Percentiles rank a stretch among this genome's conserved stretches.
phyloP scores from a whole-genome alignment of 2,329 filamentous ascomycete species.

The Trichoderma sp. region DNA sequence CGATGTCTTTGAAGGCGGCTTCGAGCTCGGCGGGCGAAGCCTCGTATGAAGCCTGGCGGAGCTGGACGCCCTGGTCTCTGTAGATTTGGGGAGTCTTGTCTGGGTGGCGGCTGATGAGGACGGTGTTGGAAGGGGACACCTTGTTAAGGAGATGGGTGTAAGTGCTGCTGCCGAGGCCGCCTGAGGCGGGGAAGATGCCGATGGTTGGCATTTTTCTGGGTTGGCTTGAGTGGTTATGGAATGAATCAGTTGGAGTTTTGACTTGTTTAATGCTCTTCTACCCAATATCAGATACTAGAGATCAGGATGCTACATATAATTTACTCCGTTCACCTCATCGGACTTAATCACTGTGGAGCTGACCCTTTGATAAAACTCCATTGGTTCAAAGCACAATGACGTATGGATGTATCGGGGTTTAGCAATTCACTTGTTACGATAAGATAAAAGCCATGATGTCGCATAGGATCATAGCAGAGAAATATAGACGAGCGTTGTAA shows the following conservation, averaged over 20 bases:
- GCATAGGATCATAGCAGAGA: background rate
- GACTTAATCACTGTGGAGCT: constrained; percentile 1
- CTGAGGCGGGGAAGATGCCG: constrained; percentile 21
- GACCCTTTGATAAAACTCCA: background rate
- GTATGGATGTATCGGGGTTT: background rate
- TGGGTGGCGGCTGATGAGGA: constrained; percentile 15
- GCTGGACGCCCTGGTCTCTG: background rate
- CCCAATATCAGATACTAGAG: background rate
- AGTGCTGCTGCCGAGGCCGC: constrained; percentile 17
- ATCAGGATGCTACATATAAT: background rate
- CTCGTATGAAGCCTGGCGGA: constrained; percentile 7
- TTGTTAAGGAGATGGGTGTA: constrained; percentile 18
- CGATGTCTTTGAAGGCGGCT: constrained; percentile 10
- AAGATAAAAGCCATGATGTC: background rate
- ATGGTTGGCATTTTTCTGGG: background rate
- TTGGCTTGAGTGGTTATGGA: background rate
- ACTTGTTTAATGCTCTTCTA: background rate
- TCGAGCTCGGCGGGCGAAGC: background rate
- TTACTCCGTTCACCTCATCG: background rate
- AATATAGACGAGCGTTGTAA: background rate
- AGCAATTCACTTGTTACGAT: background rate
- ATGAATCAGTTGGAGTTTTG: background rate
- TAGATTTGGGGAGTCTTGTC: constrained; percentile 8
- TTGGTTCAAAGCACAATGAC: constrained; percentile 10
- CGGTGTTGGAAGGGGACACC: background rate